Evolutionary conservation across 192 early-diverging fungal genomes (phyloP).

Genomic region (Backusella australiensis): DNA sequence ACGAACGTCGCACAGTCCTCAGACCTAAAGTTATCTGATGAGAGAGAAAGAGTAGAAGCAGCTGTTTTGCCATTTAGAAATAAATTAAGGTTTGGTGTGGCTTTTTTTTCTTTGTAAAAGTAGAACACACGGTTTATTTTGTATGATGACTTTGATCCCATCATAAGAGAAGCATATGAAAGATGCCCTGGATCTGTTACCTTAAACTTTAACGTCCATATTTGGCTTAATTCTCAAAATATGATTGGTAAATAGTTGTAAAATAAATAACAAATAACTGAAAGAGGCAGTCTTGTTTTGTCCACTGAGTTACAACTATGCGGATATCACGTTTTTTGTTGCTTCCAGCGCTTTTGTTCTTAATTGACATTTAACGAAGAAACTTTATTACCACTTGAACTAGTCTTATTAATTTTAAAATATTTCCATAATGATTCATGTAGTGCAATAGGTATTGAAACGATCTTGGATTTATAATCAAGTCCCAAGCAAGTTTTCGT

Average conservation of each 20-base stretch:
- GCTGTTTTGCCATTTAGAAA: background rate
- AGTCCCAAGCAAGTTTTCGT: background rate
- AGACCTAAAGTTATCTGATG: background rate
- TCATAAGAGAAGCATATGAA: background rate
- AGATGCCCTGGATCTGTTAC: background rate
- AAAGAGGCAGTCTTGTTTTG: background rate
- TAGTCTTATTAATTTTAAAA: background rate
- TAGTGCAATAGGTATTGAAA: background rate
- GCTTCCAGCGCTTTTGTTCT: background rate
- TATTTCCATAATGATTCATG: background rate
- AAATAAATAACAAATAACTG: slow-evolving; percentile 4
- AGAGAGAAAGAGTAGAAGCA: background rate
- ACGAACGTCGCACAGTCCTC: background rate
- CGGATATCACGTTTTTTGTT: background rate
- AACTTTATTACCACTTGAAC: background rate
- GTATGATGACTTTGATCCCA: background rate
- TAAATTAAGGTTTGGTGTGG: background rate
- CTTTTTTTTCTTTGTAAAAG: background rate
- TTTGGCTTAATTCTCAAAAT: background rate
- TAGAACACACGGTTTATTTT: background rate
- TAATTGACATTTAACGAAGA: background rate
- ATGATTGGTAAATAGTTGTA: background rate
- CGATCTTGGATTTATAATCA: background rate
- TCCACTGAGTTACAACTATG: background rate
- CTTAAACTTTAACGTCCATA: background rate